phyloP scores from a whole-genome alignment of 805 yeast genomes.

The Limtongozyma cylindracea region DNA sequence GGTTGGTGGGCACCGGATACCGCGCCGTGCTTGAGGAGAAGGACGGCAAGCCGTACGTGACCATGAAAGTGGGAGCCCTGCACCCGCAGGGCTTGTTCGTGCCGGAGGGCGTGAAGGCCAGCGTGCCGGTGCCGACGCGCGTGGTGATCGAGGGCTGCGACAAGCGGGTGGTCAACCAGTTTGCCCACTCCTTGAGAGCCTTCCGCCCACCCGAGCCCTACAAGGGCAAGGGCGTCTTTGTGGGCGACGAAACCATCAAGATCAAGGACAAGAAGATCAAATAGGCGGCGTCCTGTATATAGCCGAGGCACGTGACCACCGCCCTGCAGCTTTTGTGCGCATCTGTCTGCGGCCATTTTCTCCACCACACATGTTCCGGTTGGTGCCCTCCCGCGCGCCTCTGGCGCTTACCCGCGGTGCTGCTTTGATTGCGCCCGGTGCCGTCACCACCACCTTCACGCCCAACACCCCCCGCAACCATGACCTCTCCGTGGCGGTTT shows the following conservation, averaged over 20 bases:
- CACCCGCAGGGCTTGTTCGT: too few species aligned
- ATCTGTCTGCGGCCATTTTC: too few species aligned
- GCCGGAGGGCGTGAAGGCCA: conserved; percentile 54
- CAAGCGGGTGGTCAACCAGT: conserved; percentile 65
- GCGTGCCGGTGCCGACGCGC: conserved; percentile 69
- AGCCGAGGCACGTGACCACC: too few species aligned
- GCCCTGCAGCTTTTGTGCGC: too few species aligned
- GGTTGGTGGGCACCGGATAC: conserved; percentile 92
- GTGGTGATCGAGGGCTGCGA: conserved; percentile 68
- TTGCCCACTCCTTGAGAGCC: conserved; percentile 72
- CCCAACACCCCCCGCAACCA: neutral
- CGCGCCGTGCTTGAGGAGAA: conserved; percentile 54
- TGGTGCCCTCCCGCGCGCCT: too few species aligned
- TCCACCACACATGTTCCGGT: too few species aligned
- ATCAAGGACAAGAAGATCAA: conserved; percentile 86
- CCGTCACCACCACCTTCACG: neutral
- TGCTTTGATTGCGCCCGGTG: neutral
- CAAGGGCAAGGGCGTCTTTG: conserved; percentile 92
- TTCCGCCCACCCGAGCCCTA: conserved; percentile 95
- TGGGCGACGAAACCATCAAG: conserved; percentile 75
- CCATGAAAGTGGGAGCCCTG: conserved; percentile 75
- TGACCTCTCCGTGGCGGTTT: neutral
- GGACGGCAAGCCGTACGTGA: conserved; percentile 25
- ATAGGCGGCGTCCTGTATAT: conserved; percentile 16
- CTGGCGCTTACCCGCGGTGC: too few species aligned